Evolutionary conservation across 169 alveolate genomes (phyloP), one percentile per base, ranked within the genome.

Genomic region (Eimeria falciformis): DNA sequence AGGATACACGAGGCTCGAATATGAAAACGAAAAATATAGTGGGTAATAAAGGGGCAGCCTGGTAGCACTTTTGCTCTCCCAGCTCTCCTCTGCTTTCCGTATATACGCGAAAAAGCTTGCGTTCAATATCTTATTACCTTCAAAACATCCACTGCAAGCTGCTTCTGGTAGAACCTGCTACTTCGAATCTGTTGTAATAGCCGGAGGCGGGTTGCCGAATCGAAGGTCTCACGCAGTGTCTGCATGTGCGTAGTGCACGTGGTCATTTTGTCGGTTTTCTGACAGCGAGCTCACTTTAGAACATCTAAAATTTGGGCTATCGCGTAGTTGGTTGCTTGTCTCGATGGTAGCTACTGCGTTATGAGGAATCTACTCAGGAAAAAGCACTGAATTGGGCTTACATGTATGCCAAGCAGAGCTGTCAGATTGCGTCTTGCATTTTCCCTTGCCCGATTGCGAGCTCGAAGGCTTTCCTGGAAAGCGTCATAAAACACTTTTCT

Each of bases 391-490:
- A 3, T 4, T 40, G 3, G 5, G 18, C 84, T 12, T 25, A 75
- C 84, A 37, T 43, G 40, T 5, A 65, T 75, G 14, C 45, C 21
- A 5, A 75, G 62, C 33, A 75, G 21, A 43, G 25, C 84, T 12
- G 12, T 75, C 6, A 75, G 84, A 45, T 45, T 75, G 9, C 84
- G 84, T 47, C 23, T 75, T 25, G 84, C 65, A 5, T 45, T 43
- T 75, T 75, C 84, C 33, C 62, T 25, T 45, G 62, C 84, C n/a
- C 45, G 43, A 21, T 43, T 45, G 45, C 84, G 84, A 43, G 66
- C 84, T 25, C 66, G 9, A 1, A 75, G 84, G 43, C 65, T 6
- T 75, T 75, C 84, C 84, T 75, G 84, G 21, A 75, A 21, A 43
- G n/a, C 62, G 23, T n/a, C n/a, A n/a, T n/a, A n/a, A n/a, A n/a